These are phyloP conservation scores for Salix arbutifolia DNA, from an alignment of 345 rosid species.

Conservation along the genomic window DNA sequence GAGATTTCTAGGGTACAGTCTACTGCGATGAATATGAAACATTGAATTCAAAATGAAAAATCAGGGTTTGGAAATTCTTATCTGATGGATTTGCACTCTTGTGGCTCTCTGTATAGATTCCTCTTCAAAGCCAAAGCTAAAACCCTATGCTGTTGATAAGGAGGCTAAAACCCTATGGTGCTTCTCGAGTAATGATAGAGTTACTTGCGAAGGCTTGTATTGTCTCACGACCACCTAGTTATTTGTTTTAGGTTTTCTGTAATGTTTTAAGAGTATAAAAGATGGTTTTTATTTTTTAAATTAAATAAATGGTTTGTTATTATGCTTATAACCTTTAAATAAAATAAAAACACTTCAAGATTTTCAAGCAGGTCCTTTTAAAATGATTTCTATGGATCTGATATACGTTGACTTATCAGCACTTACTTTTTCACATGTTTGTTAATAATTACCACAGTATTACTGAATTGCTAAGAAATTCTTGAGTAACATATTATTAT, in stretches of 20 bases:
- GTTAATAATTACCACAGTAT: no score
- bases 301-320: background rate
- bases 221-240: background rate
- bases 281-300: background rate
- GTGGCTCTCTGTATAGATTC: no score
- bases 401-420: background rate
- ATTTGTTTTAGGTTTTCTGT: background rate
- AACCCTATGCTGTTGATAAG: background rate
- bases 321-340: background rate
- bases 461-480: no score
- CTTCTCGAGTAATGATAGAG: background rate
- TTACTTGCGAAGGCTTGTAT: background rate
- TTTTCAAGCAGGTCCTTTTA: background rate
- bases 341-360: background rate
- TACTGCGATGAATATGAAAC: slow-evolving; percentile 3
- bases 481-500: no score
- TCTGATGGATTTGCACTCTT: background rate
- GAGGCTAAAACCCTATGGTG: background rate
- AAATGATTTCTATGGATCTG: no score
- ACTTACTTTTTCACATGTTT: no score
- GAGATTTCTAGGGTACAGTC: slow-evolving; percentile 34
- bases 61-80: background rate
- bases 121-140: background rate
- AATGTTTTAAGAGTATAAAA: no score
- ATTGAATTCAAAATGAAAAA: slow-evolving; percentile 5